Conservation (phyloP, 108 stramenopile species). For the Schizochytrium sp. region DNA sequence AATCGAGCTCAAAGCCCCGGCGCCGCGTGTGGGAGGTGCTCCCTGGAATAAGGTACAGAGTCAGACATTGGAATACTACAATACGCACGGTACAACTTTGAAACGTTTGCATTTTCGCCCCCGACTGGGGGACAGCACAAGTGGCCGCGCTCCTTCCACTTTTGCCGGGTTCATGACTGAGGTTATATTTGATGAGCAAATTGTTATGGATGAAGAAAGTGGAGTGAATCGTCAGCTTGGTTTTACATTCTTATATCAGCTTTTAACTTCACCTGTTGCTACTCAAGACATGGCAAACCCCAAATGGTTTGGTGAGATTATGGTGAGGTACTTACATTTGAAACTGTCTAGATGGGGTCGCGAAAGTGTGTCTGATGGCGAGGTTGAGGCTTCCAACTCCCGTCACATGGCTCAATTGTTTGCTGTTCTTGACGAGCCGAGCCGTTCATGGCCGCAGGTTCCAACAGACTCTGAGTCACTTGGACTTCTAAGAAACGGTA, state of each 20-base stretch:
- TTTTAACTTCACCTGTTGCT: not conserved
- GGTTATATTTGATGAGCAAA: slow-evolving; percentile 37
- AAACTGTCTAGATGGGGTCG: slow-evolving; percentile 51
- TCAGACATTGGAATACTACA: slow-evolving; percentile 44
- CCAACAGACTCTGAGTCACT: slow-evolving; percentile 38
- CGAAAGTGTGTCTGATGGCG: slow-evolving; percentile 52
- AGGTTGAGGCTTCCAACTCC: slow-evolving; percentile 57
- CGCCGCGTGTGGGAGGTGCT: slow-evolving; percentile 43
- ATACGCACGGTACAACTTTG: slow-evolving; percentile 29
- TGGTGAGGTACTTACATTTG: slow-evolving; percentile 38
- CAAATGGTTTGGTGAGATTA: slow-evolving; percentile 7
- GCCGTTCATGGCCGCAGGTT: slow-evolving; percentile 48
- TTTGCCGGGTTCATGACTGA: not conserved
- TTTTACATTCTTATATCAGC: slow-evolving; percentile 52
- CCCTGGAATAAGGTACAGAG: slow-evolving; percentile 49
- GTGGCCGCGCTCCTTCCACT: not conserved
- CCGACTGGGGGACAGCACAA: not conserved
- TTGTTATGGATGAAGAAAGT: slow-evolving; percentile 57
- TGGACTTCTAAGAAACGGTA: not conserved
- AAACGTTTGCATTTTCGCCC: slow-evolving; percentile 41
- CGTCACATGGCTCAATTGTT: slow-evolving; percentile 54
- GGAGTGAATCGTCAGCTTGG: slow-evolving; percentile 60
- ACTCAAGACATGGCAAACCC: slow-evolving; percentile 4
- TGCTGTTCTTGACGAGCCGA: slow-evolving; percentile 20
- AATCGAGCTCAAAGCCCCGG: slow-evolving; percentile 37